Conservation (phyloP, 2,329 filamentous ascomycete genomes). For the Aspergillus fumigatiaffinis region DNA sequence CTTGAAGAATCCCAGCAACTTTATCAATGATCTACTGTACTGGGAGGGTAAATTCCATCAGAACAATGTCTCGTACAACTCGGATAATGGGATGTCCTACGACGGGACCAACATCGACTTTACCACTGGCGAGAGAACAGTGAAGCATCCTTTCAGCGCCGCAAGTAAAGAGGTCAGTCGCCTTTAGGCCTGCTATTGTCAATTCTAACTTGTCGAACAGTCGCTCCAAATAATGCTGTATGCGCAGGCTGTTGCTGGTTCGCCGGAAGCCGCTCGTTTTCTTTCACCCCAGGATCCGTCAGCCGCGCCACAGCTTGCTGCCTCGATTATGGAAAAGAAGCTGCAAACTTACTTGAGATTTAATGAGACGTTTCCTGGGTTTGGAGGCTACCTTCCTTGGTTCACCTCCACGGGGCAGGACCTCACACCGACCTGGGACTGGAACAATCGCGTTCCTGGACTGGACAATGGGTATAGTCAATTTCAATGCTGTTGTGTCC, state of each 20-base stretch:
- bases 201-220: not conserved
- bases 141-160: not conserved
- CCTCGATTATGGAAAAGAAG: not conserved
- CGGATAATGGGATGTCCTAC: constrained; percentile 42
- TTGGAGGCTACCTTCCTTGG: not conserved
- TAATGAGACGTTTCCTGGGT: not conserved
- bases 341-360: not conserved
- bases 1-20: not conserved
- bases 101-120: constrained; percentile 26
- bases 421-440: not conserved
- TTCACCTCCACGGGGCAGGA: not conserved
- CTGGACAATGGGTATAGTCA: not conserved
- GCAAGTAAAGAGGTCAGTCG: not conserved
- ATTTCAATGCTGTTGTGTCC: not conserved
- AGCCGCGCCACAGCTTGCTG: constrained; percentile 20
- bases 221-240: constrained; percentile 41
- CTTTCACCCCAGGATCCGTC: constrained; percentile 32
- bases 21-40: constrained; percentile 35
- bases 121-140: constrained; percentile 22
- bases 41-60: constrained; percentile 47
- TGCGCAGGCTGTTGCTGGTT: constrained; percentile 39
- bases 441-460: not conserved
- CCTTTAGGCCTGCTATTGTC: not conserved
- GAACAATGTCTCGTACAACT: constrained; percentile 40
- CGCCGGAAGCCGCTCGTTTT: constrained; percentile 37